Evolutionary conservation across 148 eudicot genomes (phyloP).

Genomic region (Rhododendron kiyosumense): DNA sequence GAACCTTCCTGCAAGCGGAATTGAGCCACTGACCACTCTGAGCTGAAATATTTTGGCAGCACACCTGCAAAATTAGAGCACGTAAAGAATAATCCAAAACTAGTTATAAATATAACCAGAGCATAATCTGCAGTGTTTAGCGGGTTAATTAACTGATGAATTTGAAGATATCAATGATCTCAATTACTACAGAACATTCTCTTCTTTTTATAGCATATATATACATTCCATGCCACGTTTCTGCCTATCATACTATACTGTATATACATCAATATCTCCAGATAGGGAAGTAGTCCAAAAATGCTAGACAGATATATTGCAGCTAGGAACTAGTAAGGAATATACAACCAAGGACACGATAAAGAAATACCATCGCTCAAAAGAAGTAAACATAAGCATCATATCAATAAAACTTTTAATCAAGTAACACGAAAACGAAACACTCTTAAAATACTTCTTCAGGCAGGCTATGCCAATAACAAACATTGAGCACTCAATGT

Average conservation of each 20-base stretch:
- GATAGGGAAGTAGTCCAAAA: not conserved
- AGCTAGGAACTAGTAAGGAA: not conserved
- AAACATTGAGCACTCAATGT: not conserved
- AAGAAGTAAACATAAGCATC: not conserved
- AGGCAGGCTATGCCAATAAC: not conserved
- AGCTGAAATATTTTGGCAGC: constrained; percentile 62
- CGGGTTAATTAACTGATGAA: not conserved
- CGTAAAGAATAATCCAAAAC: not conserved
- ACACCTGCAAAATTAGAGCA: constrained; percentile 44
- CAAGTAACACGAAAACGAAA: not conserved
- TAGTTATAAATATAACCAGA: not conserved
- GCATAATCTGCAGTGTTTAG: not conserved
- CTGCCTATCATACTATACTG: not conserved
- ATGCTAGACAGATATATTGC: not conserved
- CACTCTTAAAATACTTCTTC: not conserved
- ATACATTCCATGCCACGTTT: not conserved
- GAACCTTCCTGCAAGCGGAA: constrained; percentile 54
- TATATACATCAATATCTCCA: not conserved
- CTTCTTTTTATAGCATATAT: not conserved
- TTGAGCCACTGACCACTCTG: constrained; percentile 69
- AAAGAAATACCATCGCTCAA: not conserved
- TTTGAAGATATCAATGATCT: not conserved
- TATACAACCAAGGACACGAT: not conserved
- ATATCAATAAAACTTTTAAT: not conserved
- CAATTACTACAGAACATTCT: not conserved